Percentiles rank a stretch among this genome's conserved stretches.
Evolutionary conservation across 306 rosid genomes (phyloP).

Genomic region (Vicia villosa): DNA sequence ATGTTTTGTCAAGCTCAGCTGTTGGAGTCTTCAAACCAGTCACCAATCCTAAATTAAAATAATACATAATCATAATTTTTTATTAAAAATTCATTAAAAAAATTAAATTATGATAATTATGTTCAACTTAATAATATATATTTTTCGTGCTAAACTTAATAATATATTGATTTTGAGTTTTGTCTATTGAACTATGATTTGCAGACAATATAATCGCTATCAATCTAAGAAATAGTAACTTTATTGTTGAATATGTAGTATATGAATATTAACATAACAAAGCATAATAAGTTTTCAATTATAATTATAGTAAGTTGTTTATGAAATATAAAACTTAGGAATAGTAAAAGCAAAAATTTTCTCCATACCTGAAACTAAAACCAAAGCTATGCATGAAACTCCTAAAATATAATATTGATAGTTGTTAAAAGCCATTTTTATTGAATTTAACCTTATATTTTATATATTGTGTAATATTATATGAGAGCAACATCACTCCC

Average conservation of each 20-base stretch:
- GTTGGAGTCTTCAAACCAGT: not conserved
- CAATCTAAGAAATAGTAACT: not conserved
- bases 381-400: not conserved
- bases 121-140: too few species aligned
- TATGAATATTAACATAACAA: not conserved
- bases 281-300: not conserved
- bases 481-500: not conserved
- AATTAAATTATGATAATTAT: too few species aligned
- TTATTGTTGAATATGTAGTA: not conserved
- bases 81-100: too few species aligned
- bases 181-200: too few species aligned
- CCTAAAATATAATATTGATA: not conserved
- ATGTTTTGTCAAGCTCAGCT: not conserved
- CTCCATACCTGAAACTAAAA: not conserved
- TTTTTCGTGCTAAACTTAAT: too few species aligned
- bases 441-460: not conserved
- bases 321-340: too few species aligned
- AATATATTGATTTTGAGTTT: too few species aligned
- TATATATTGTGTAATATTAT: not conserved
- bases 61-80: not conserved
- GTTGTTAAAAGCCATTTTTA: not conserved
- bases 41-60: not conserved
- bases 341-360: too few species aligned
- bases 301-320: not conserved
- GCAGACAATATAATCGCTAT: not conserved